These are phyloP conservation scores for Malus domestica DNA, from an alignment of 306 rosid species.

Conservation along the genomic window DNA sequence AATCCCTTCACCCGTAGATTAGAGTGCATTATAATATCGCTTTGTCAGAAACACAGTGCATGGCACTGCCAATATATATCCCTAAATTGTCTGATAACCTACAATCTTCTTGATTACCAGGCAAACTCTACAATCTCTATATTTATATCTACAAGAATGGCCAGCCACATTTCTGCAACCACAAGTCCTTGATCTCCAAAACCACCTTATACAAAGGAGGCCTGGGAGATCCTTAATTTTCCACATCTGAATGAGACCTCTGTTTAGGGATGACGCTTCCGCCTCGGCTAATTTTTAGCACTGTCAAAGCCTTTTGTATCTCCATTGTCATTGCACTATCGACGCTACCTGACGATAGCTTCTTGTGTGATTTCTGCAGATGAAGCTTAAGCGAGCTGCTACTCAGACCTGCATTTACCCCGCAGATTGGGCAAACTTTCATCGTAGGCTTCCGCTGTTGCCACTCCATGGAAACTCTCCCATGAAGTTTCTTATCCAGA, in stretches of 20 bases:
- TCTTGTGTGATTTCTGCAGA: constrained; percentile 80
- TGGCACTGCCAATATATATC: not conserved
- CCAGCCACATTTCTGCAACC: not conserved
- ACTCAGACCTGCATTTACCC: constrained; percentile 85
- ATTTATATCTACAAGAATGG: not conserved
- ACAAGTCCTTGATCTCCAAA: not conserved
- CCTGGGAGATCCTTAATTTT: constrained; percentile 13
- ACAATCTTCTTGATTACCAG: not conserved
- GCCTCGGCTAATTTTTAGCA: constrained; percentile 53
- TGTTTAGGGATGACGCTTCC: constrained; percentile 69
- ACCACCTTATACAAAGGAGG: not conserved
- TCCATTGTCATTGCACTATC: constrained; percentile 96
- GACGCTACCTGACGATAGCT: constrained; percentile 84
- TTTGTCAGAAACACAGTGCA: too few relatives aligned
- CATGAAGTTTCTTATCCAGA: constrained; percentile 64
- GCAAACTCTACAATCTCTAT: not conserved
- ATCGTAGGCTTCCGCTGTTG: constrained; percentile 74
- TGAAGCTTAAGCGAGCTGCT: constrained; percentile 93
- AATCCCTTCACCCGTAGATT: too few relatives aligned
- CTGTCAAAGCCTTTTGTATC: constrained; percentile 67
- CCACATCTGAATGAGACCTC: constrained; percentile 38
- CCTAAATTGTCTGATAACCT: not conserved
- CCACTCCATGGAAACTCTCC: constrained; percentile 87
- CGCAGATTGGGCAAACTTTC: constrained; percentile 92
- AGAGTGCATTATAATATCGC: too few relatives aligned